phyloP scores from a whole-genome alignment of 2,329 filamentous ascomycete species.

The Stagonosporopsis rhizophila region DNA sequence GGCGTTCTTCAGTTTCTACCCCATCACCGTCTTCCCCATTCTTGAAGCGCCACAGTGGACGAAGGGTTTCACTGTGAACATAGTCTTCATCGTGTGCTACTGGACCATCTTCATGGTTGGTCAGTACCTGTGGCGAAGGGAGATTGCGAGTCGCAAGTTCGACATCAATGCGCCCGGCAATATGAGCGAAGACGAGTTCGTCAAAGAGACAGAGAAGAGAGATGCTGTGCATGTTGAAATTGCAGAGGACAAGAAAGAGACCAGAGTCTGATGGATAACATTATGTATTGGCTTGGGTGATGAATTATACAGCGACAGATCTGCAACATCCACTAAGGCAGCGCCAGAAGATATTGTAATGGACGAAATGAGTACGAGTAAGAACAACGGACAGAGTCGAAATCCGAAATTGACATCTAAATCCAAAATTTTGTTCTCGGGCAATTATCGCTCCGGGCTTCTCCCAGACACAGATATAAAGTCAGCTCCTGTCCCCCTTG shows the following conservation, averaged over 20 bases:
- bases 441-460: neutral
- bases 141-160: constrained; percentile 2
- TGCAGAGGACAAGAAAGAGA: constrained; percentile 15
- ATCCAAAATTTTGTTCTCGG: neutral
- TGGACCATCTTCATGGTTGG: constrained; percentile 42
- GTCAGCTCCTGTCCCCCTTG: neutral
- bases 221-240: constrained; percentile 19
- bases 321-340: too few species aligned
- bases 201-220: constrained; percentile 4
- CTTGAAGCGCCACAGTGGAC: constrained; percentile 40
- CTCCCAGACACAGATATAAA: neutral
- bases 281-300: too few species aligned
- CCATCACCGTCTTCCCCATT: constrained; percentile 39
- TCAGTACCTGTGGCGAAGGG: constrained; percentile 40
- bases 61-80: constrained; percentile 37
- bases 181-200: constrained; percentile 13
- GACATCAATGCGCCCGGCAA: constrained; percentile 12
- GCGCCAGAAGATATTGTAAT: neutral
- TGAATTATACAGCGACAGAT: too few species aligned
- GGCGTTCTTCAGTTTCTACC: constrained; percentile 39
- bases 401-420: neutral
- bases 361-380: neutral
- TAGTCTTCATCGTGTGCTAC: constrained; percentile 36
- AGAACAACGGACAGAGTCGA: neutral
- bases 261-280: constrained; percentile 4